phyloP scores from a whole-genome alignment of 805 yeast genomes.

The Zygosaccharomyces bailii region DNA sequence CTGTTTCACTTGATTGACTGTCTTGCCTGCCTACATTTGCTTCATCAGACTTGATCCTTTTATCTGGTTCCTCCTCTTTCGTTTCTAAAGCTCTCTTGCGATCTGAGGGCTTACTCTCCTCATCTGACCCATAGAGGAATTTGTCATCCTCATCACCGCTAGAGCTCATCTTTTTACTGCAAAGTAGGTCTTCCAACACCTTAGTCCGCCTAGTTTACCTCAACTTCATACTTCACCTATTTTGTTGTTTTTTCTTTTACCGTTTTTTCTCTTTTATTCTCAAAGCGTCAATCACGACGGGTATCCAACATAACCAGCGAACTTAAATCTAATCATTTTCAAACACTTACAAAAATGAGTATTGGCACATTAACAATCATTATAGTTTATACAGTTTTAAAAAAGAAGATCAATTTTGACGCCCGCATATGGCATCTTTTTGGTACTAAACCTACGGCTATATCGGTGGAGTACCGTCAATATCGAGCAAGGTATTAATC shows the following conservation, averaged over 20 bases:
- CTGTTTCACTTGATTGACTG: slow-evolving; percentile 44
- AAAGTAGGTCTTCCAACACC: neutral
- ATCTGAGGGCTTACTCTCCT: slow-evolving; percentile 7
- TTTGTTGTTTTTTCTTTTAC: neutral
- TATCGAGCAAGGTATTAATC: slow-evolving; percentile 16
- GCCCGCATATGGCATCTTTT: neutral
- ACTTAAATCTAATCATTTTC: neutral
- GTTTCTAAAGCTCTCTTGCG: slow-evolving; percentile 22
- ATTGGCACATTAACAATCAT: neutral
- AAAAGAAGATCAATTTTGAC: too few species aligned
- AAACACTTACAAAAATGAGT: neutral
- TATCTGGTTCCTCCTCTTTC: slow-evolving; percentile 14
- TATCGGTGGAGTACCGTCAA: slow-evolving; percentile 1
- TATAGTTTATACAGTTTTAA: neutral
- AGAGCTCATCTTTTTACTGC: slow-evolving; percentile 22
- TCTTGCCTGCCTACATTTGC: slow-evolving; percentile 19
- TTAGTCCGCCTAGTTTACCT: too few species aligned
- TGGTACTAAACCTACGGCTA: neutral
- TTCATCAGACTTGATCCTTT: slow-evolving; percentile 16
- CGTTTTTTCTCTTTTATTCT: neutral
- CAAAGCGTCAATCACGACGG: neutral
- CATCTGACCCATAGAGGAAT: slow-evolving; percentile 35
- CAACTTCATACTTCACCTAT: neutral
- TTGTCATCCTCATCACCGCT: slow-evolving; percentile 37
- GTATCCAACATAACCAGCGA: neutral